Evolutionary conservation across 2,329 filamentous ascomycete genomes (phyloP).

Genomic region (Alternaria brassicae): DNA sequence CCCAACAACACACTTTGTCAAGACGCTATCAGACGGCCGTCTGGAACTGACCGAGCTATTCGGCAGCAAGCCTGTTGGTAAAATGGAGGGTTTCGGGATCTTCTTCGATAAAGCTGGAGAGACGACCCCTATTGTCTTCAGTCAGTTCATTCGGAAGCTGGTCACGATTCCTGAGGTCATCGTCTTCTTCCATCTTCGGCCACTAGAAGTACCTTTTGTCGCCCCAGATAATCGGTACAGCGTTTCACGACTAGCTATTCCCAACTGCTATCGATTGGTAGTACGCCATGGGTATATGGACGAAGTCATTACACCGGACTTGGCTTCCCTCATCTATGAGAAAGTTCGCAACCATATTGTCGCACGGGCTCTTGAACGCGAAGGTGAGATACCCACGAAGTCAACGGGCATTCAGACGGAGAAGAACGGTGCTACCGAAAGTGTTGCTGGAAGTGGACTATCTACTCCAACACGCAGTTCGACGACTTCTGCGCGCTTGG

Average conservation of each 20-base stretch:
- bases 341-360: constrained; percentile 59
- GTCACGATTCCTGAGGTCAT: constrained; percentile 70
- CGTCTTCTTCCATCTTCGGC: constrained; percentile 77
- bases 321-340: constrained; percentile 63
- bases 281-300: constrained; percentile 78
- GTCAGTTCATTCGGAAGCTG: constrained; percentile 76
- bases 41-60: constrained; percentile 52
- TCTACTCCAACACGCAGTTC: constrained; percentile 25
- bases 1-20: constrained; percentile 56
- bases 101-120: constrained; percentile 81
- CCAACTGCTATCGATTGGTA: constrained; percentile 72
- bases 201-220: constrained; percentile 62
- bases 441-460: constrained; percentile 12
- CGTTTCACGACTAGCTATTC: constrained; percentile 57
- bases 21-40: constrained; percentile 40
- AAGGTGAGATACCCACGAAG: constrained; percentile 29
- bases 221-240: constrained; percentile 56
- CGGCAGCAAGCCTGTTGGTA: constrained; percentile 37
- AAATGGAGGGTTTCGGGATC: constrained; percentile 68
- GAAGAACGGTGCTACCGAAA: neutral
- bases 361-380: constrained; percentile 35
- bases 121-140: constrained; percentile 70
- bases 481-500: constrained; percentile 39
- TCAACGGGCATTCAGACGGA: constrained; percentile 2
- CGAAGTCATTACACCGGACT: constrained; percentile 69